Evolutionary conservation across 352 stramenopile genomes (phyloP).

Genomic region (Globisporangium cystogenes): DNA sequence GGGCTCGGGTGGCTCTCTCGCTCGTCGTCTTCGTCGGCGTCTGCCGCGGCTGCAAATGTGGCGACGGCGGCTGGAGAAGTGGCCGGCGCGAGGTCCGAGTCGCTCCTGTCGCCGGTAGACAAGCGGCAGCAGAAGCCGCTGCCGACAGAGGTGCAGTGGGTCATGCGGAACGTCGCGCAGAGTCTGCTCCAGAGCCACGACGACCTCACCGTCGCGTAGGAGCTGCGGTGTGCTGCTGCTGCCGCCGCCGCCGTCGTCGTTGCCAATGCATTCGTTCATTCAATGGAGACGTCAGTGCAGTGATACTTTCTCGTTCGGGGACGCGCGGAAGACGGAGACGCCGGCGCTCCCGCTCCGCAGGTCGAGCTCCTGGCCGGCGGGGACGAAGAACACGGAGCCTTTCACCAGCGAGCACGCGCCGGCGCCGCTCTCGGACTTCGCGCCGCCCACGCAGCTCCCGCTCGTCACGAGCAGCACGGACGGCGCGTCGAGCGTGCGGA

Average conservation of each 20-base stretch:
- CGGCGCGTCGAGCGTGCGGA: conserved; percentile 30
- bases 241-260: neutral
- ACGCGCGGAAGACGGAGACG: conserved; percentile 42
- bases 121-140: conserved; percentile 18
- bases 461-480: conserved; percentile 51
- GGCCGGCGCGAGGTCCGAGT: neutral
- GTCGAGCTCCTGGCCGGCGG: conserved; percentile 34
- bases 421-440: neutral
- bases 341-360: conserved; percentile 26
- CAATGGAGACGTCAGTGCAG: neutral
- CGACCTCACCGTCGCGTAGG: conserved; percentile 23
- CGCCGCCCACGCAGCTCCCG: conserved; percentile 19
- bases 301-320: conserved; percentile 40
- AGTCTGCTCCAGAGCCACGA: conserved; percentile 60
- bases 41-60: neutral
- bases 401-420: conserved; percentile 7
- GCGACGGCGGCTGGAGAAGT: neutral
- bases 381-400: conserved; percentile 51
- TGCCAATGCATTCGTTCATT: conserved; percentile 8
- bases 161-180: conserved; percentile 67
- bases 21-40: neutral
- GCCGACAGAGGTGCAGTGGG: conserved; percentile 64
- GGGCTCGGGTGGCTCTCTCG: neutral
- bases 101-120: conserved; percentile 10
- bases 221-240: neutral